A percentile compares a stretch with the other conserved stretches of the same genome.
Conservation (phyloP, 345 rosid genomes). For the Durio zibethinus region DNA sequence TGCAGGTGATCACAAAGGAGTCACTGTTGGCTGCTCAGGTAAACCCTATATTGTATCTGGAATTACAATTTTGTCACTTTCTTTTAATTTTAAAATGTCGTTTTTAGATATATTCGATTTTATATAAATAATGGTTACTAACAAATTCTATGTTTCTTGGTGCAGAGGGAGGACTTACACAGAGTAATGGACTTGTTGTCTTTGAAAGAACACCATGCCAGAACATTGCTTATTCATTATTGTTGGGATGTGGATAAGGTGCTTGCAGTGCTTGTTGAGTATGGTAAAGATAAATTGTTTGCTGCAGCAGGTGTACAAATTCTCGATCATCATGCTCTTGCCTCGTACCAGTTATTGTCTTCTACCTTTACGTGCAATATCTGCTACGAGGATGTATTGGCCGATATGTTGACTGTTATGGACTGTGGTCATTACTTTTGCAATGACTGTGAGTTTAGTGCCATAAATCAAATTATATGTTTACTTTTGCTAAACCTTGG, state of each 20-base stretch:
- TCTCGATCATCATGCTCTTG: constrained; percentile 10
- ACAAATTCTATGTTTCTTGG: background rate
- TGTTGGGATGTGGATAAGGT: constrained; percentile 42
- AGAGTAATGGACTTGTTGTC: constrained; percentile 52
- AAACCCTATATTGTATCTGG: background rate
- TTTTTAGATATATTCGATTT: background rate
- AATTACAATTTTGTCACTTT: background rate
- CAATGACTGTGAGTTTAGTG: constrained; percentile 35
- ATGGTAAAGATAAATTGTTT: constrained; percentile 33
- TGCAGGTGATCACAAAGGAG: constrained; percentile 38
- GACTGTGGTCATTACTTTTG: constrained; percentile 46
- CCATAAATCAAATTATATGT: background rate
- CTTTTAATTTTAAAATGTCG: background rate
- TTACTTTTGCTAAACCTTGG: background rate
- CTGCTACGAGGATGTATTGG: constrained; percentile 37
- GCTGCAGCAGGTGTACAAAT: constrained; percentile 29
- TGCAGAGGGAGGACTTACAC: constrained; percentile 45
- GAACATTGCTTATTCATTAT: constrained; percentile 36
- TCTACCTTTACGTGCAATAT: constrained; percentile 28
- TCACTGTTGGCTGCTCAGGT: constrained; percentile 45
- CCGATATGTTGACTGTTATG: constrained; percentile 28
- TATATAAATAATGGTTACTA: background rate
- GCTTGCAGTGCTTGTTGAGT: constrained; percentile 30
- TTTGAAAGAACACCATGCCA: constrained; percentile 35
- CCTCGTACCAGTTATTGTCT: background rate